Base-by-base conservation (phyloP, 1,284 basidiomycete genomes). In the Malassezia equina region DNA sequence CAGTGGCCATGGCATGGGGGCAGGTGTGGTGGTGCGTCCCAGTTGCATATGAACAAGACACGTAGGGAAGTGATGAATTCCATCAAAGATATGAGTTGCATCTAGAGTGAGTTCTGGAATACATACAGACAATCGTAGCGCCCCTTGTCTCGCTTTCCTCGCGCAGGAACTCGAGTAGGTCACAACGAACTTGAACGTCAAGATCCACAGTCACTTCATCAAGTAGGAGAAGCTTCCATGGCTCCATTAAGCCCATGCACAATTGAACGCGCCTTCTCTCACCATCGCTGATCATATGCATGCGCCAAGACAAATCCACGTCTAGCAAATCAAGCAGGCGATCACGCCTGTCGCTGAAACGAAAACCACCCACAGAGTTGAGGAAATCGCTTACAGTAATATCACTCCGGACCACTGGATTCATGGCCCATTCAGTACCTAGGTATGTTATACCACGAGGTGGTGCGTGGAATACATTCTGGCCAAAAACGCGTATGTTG, bases 151-250 rank as follows among this genome's bases (percentile, higher is more conserved):
- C 81, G 60, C 88, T 88, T 70, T 99, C 94, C 19, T 81, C 77
- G 61, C 84, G 84, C 40, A 99, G 80, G 76, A 96, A 98, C 17
- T 79, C 81, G 62, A 99, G 81, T 21, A 99, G 79, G 61, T 94
- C 88, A 48, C 88, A 83, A 43, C 94, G 84, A 40, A 99, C 94
- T 34, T 96, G 82, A 6, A 96, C 91, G 67, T 99, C 94, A n/a
- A 99, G 79, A 75, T 99, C 94, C 29, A 98, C 94, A 0, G 93
- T 98, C 49, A 96, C 90, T 79, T 99, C 94, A 70, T 98, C 93
- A 7, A 98, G 81, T 4, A 98, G 79, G 4, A 99, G 78, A 19
- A 98, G 81, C 65, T 94, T 85, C 90, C 90, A 99, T 31, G 88
- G 85, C 23, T 81, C 81, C 94, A 99, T 98, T 23, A 99, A 80